Percentiles rank a stretch among this genome's conserved stretches.
phyloP scores from a whole-genome alignment of 108 stramenopile species.

The Discostella pseudostelligera region DNA sequence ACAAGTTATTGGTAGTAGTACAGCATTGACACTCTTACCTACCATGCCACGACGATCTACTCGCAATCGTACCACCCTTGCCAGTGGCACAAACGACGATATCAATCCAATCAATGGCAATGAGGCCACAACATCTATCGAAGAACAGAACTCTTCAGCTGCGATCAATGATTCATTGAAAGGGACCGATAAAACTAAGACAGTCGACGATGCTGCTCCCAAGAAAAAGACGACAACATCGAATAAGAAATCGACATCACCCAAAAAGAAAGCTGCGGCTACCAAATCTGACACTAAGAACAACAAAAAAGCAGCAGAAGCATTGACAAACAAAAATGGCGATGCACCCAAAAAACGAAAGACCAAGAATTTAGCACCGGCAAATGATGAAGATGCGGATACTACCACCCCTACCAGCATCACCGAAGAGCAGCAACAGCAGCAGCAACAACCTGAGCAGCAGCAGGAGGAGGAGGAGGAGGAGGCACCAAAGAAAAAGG shows the following conservation, averaged over 20 bases:
- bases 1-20: background rate
- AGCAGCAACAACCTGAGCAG: too few species aligned
- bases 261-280: slow-evolving; percentile 5
- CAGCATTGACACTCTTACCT: background rate
- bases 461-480: background rate
- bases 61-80: slow-evolving; percentile 1
- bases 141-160: too few species aligned
- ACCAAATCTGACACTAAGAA: background rate
- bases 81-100: slow-evolving; percentile 5
- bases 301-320: too few species aligned
- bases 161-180: background rate
- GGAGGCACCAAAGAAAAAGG: background rate
- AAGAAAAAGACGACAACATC: background rate
- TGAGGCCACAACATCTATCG: too few species aligned
- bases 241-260: background rate
- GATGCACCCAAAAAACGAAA: slow-evolving; percentile 16
- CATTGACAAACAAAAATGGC: too few species aligned
- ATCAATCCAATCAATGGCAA: background rate
- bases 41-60: slow-evolving; percentile 24
- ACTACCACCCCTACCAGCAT: background rate
- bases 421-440: too few species aligned
- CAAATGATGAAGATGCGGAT: background rate
- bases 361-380: background rate
- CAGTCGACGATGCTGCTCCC: background rate
- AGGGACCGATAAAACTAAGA: background rate